These are phyloP conservation scores for Stentor coeruleus DNA, from an alignment of 73 alveolate species.

Conservation along the genomic window DNA sequence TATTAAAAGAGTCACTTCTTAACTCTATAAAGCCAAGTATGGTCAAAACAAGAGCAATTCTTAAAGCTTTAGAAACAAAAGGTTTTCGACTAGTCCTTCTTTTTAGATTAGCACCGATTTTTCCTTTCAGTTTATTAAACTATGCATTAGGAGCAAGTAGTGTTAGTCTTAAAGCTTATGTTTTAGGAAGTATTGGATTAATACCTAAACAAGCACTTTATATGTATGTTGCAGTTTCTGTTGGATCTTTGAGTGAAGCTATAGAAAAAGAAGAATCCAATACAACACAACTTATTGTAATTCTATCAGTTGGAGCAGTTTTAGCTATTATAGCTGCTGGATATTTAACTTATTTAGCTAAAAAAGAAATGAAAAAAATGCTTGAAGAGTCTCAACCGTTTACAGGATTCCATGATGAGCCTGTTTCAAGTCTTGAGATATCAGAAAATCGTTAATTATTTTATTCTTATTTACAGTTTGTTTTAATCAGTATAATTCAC, in stretches of 20 bases:
- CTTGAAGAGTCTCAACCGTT: neutral
- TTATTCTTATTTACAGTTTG: no score
- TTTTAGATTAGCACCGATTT: neutral
- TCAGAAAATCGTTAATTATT: no score
- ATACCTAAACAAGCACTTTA: slow-evolving; percentile 18
- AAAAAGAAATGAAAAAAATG: neutral
- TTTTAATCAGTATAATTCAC: no score
- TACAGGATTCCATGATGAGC: no score
- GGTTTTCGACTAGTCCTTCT: slow-evolving; percentile 4
- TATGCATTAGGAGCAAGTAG: slow-evolving; percentile 5
- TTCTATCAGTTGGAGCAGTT: neutral
- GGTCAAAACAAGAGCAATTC: neutral
- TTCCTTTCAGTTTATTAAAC: slow-evolving; percentile 12
- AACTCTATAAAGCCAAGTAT: neutral
- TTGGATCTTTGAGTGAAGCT: slow-evolving; percentile 25
- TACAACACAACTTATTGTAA: neutral
- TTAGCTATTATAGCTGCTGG: neutral
- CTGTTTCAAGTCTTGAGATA: no score
- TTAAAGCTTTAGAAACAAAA: slow-evolving; percentile 23
- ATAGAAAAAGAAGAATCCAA: neutral
- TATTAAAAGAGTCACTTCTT: neutral
- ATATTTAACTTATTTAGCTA: neutral
- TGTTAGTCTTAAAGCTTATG: neutral
- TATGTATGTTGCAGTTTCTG: slow-evolving; percentile 20
- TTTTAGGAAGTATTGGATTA: slow-evolving; percentile 21